phyloP scores from a whole-genome alignment of 2,329 filamentous ascomycete species.

The Fusarium irregulare region DNA sequence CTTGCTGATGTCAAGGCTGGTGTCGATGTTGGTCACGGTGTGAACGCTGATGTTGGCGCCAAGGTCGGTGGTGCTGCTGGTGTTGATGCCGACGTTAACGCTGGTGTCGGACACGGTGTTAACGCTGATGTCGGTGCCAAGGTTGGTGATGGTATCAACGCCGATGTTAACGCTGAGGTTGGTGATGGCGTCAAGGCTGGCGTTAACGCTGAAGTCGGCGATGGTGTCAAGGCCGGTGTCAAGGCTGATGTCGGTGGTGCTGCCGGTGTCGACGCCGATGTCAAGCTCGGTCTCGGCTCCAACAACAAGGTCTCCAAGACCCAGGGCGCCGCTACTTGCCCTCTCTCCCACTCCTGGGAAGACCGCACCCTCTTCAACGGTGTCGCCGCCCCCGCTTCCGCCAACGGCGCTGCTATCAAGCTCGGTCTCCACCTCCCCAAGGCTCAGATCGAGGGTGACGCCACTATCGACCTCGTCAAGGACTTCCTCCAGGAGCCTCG shows the following conservation, averaged over 20 bases:
- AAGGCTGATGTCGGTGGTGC: background rate
- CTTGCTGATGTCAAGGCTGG: background rate
- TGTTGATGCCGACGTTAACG: background rate
- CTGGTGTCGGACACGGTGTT: background rate
- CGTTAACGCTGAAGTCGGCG: background rate
- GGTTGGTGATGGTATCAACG: background rate
- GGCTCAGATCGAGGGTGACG: constrained; percentile 60
- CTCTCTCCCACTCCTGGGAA: constrained; percentile 29
- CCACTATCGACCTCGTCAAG: constrained; percentile 57
- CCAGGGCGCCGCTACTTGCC: constrained; percentile 9
- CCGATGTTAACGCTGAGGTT: background rate
- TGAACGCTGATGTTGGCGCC: background rate
- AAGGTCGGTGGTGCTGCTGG: background rate
- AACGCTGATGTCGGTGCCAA: background rate
- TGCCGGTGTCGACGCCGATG: background rate
- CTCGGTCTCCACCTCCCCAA: constrained; percentile 43
- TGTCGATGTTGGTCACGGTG: background rate
- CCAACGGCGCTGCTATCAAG: constrained; percentile 34
- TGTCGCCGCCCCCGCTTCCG: constrained; percentile 34
- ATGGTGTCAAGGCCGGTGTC: background rate
- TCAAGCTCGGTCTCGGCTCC: background rate
- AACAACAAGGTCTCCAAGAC: background rate
- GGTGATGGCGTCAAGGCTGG: background rate
- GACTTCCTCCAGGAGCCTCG: constrained; percentile 54
- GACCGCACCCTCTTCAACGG: constrained; percentile 33